Evolutionary conservation across 371 early-diverging fungal species (phyloP).

Genomic region (Mortierella sp.): DNA sequence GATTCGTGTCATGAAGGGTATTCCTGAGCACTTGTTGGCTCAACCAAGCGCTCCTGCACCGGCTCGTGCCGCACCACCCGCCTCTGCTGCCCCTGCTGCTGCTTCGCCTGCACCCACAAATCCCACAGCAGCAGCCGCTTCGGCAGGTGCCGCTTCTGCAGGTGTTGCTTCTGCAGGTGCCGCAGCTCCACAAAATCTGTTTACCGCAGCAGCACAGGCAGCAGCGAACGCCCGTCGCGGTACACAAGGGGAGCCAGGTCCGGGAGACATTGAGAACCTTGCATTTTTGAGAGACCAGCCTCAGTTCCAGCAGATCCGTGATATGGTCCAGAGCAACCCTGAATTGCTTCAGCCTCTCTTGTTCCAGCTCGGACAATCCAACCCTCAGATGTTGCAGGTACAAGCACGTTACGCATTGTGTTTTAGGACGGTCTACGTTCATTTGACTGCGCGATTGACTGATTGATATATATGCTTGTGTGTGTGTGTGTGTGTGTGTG

Average conservation of each 20-base stretch:
- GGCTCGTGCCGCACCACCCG: constrained; percentile 49
- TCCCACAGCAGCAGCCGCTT: constrained; percentile 22
- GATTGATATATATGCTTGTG: too few relatives aligned
- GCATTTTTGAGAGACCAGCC: constrained; percentile 78
- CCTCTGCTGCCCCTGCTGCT: constrained; percentile 47
- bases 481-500: too few relatives aligned
- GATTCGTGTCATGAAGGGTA: constrained; percentile 56
- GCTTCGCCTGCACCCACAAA: constrained; percentile 52
- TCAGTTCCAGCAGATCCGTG: constrained; percentile 92
- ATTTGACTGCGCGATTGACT: too few relatives aligned
- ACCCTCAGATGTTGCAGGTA: constrained; percentile 86
- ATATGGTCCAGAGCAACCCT: constrained; percentile 89
- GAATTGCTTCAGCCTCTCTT: constrained; percentile 88
- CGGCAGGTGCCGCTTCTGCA: constrained; percentile 15
- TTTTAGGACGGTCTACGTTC: background rate
- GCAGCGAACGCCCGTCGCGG: constrained; percentile 59
- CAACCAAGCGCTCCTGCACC: constrained; percentile 48
- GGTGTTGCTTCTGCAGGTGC: constrained; percentile 26
- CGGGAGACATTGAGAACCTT: constrained; percentile 56
- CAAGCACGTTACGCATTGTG: constrained; percentile 11
- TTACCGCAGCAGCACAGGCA: constrained; percentile 67
- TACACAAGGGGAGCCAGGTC: constrained; percentile 27
- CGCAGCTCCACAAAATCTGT: constrained; percentile 60
- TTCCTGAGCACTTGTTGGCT: constrained; percentile 63
- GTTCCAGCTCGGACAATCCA: constrained; percentile 81